phyloP scores from a whole-genome alignment of 1,284 basidiomycete genomes.

The Tilletia walkeri region DNA sequence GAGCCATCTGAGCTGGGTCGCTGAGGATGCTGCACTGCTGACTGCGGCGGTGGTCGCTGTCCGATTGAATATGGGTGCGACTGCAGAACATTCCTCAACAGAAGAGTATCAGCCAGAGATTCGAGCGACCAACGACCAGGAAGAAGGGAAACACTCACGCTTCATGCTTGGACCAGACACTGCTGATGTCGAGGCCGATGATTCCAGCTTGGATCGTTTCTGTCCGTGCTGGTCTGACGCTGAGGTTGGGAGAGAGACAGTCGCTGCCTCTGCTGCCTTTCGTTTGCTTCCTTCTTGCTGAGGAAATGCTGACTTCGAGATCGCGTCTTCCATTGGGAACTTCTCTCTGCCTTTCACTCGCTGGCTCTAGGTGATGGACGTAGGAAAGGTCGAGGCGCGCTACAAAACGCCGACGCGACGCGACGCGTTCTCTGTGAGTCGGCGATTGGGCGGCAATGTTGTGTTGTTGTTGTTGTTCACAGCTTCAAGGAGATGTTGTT shows the following conservation, averaged over 20 bases:
- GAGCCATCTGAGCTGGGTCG: constrained; percentile 6
- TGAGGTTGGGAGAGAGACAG: too few species aligned
- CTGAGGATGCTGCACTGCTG: not conserved
- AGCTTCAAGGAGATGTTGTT: too few species aligned
- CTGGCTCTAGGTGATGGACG: too few species aligned
- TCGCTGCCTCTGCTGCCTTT: too few species aligned
- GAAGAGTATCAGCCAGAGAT: not conserved
- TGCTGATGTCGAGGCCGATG: not conserved
- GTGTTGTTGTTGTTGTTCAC: constrained; percentile 1
- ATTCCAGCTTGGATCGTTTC: constrained; percentile 1
- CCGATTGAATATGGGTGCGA: constrained; percentile 11
- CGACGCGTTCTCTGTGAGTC: too few species aligned
- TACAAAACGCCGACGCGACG: not conserved
- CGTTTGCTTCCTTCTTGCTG: too few species aligned
- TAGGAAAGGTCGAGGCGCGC: not conserved
- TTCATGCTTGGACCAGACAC: constrained; percentile 4
- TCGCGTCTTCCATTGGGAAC: too few species aligned
- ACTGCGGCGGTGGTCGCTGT: not conserved
- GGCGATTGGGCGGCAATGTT: constrained; percentile 3
- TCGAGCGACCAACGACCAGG: not conserved
- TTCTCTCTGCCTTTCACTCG: too few species aligned
- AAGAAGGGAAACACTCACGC: not conserved
- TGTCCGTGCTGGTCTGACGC: not conserved
- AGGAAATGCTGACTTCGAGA: too few species aligned
- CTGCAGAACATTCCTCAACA: not conserved